phyloP scores from a whole-genome alignment of 495 filamentous ascomycete species.

The Diplogelasinospora grovesii region DNA sequence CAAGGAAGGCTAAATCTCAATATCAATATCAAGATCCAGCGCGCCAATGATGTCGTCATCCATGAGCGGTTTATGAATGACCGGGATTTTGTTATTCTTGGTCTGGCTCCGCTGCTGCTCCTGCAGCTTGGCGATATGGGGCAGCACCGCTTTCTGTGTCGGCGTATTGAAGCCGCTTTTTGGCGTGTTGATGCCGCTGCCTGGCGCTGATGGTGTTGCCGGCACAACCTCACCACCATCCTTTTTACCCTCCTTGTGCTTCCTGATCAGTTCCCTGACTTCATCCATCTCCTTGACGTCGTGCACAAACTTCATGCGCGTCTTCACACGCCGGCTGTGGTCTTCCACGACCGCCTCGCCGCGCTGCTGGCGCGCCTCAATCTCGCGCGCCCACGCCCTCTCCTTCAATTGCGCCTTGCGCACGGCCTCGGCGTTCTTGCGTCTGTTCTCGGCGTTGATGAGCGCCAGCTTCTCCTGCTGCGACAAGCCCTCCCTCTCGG shows the following conservation, averaged over 20 bases:
- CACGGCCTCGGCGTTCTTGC: slow-evolving; percentile 69
- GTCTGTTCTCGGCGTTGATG: slow-evolving; percentile 72
- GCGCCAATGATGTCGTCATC: slow-evolving; percentile 81
- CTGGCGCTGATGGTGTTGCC: not conserved
- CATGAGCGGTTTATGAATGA: slow-evolving; percentile 64
- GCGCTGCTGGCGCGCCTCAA: slow-evolving; percentile 45
- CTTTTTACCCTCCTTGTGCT: not conserved
- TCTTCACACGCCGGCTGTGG: slow-evolving; percentile 56
- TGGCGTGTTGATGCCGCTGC: slow-evolving; percentile 45
- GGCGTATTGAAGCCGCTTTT: slow-evolving; percentile 35
- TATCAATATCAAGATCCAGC: slow-evolving; percentile 75
- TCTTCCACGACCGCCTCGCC: slow-evolving; percentile 44
- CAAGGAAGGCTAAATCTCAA: too few species aligned
- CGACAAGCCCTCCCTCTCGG: slow-evolving; percentile 34
- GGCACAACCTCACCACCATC: too few species aligned
- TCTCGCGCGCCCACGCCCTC: slow-evolving; percentile 54
- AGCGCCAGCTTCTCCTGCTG: slow-evolving; percentile 71
- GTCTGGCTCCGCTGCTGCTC: slow-evolving; percentile 51
- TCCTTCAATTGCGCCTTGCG: slow-evolving; percentile 81
- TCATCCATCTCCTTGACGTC: slow-evolving; percentile 33
- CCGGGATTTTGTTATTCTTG: slow-evolving; percentile 53
- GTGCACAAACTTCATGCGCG: slow-evolving; percentile 54
- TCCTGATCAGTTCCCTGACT: not conserved
- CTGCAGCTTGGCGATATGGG: slow-evolving; percentile 44
- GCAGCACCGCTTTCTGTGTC: slow-evolving; percentile 19